Evolutionary conservation across 1,284 basidiomycete species (phyloP).

Genomic region (Ceratobasidium sp.): DNA sequence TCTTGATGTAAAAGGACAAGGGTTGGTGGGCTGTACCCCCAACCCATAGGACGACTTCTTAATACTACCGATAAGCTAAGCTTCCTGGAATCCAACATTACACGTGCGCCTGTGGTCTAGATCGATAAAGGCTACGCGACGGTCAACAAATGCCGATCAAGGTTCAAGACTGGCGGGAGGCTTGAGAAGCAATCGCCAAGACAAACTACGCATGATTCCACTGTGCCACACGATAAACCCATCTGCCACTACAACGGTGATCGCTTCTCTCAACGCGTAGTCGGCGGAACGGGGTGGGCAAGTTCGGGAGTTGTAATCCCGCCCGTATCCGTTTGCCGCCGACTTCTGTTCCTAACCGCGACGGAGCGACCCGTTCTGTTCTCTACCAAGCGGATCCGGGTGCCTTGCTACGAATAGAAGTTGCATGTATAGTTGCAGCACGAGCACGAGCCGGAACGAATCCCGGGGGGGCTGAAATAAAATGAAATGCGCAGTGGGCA

Average conservation of each 20-base stretch:
- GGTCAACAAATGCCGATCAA: not conserved
- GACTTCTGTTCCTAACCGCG: not conserved
- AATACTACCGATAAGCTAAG: not conserved
- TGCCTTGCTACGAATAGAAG: slow-evolving; percentile 7
- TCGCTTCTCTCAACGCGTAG: no score
- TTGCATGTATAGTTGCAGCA: not conserved
- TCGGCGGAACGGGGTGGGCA: not conserved
- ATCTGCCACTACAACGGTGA: not conserved
- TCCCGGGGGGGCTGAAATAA: not conserved
- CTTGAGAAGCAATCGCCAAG: not conserved
- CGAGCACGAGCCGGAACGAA: not conserved
- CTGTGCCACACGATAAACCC: slow-evolving; percentile 4
- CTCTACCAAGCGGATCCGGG: not conserved
- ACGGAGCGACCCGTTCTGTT: not conserved
- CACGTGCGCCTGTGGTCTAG: not conserved
- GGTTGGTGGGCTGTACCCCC: no score
- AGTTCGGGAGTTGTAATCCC: slow-evolving; percentile 1
- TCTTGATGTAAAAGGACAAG: no score
- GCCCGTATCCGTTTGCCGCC: not conserved
- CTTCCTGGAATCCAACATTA: not conserved
- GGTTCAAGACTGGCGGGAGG: not conserved
- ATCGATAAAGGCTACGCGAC: not conserved
- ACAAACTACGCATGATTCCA: not conserved
- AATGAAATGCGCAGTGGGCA: not conserved
- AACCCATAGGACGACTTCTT: no score